Percentiles rank a stretch among this genome's conserved stretches.
phyloP scores from a whole-genome alignment of 805 yeast genomes.

The Nakazawaea ernobii region DNA sequence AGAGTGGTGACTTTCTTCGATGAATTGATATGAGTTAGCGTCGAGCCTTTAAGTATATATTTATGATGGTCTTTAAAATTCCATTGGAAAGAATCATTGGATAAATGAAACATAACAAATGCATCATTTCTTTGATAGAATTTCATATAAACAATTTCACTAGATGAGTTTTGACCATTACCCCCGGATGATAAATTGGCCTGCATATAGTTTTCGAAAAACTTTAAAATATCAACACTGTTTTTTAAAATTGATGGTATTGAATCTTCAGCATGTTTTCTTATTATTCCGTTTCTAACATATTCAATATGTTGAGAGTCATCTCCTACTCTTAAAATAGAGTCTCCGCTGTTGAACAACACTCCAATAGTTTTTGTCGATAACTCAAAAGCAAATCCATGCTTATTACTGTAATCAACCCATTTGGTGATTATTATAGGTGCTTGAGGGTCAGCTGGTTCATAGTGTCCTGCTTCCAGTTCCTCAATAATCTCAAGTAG shows the following conservation, averaged over 20 bases:
- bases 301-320: slow-evolving; percentile 64
- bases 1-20: slow-evolving; percentile 65
- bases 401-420: slow-evolving; percentile 96
- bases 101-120: slow-evolving; percentile 87
- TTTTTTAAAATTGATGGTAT: slow-evolving; percentile 49
- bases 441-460: slow-evolving; percentile 29
- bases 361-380: slow-evolving; percentile 90
- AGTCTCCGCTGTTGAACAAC: slow-evolving; percentile 76
- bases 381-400: slow-evolving; percentile 91
- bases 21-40: slow-evolving; percentile 78
- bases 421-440: slow-evolving; percentile 85
- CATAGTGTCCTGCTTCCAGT: slow-evolving; percentile 6
- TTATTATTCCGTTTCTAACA: slow-evolving; percentile 44
- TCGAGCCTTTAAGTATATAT: slow-evolving; percentile 66
- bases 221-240: slow-evolving; percentile 80
- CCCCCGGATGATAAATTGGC: slow-evolving; percentile 75
- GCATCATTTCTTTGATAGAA: slow-evolving; percentile 50
- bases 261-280: slow-evolving; percentile 35
- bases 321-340: slow-evolving; percentile 60
- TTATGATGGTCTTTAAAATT: slow-evolving; percentile 95
- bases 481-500: slow-evolving; percentile 10
- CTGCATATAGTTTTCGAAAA: slow-evolving; percentile 88
- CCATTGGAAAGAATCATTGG: slow-evolving; percentile 89
- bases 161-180: slow-evolving; percentile 27
- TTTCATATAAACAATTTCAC: slow-evolving; percentile 9